phyloP scores from a whole-genome alignment of 768 basidiomycete species.

The Mycena leptocephala region DNA sequence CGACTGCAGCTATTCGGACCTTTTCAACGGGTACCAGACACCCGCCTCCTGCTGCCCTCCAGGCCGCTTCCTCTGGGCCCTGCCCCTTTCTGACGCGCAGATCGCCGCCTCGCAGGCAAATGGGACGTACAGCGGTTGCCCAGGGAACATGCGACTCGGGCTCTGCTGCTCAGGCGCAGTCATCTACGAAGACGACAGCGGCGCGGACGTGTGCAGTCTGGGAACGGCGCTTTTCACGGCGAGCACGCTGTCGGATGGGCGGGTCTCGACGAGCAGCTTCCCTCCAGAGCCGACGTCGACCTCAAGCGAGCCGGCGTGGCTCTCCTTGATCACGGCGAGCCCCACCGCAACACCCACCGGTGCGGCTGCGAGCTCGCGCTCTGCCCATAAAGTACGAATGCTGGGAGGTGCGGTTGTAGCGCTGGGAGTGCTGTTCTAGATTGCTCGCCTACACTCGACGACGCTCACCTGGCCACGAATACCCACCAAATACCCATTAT shows the following conservation, averaged over 20 bases:
- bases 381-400: not conserved
- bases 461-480: too few relatives aligned
- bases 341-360: not conserved
- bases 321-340: not conserved
- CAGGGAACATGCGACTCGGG: slow-evolving; percentile 17
- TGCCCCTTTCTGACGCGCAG: slow-evolving; percentile 2
- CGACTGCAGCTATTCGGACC: slow-evolving; percentile 8
- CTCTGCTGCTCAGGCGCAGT: slow-evolving; percentile 16
- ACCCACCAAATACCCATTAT: too few relatives aligned
- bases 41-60: not conserved
- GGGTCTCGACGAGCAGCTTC: slow-evolving; percentile 8
- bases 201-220: slow-evolving; percentile 9
- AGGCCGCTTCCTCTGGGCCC: not conserved
- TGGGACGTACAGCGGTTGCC: slow-evolving; percentile 20
- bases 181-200: slow-evolving; percentile 15
- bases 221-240: slow-evolving; percentile 5
- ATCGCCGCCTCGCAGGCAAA: slow-evolving; percentile 10
- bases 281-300: not conserved
- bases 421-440: not conserved
- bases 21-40: not conserved
- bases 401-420: not conserved
- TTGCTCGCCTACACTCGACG: not conserved
- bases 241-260: slow-evolving; percentile 6
- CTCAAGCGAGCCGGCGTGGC: not conserved
- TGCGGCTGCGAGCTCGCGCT: not conserved